phyloP scores from a whole-genome alignment of 2,329 filamentous ascomycete species.

The Fonsecaea erecta region DNA sequence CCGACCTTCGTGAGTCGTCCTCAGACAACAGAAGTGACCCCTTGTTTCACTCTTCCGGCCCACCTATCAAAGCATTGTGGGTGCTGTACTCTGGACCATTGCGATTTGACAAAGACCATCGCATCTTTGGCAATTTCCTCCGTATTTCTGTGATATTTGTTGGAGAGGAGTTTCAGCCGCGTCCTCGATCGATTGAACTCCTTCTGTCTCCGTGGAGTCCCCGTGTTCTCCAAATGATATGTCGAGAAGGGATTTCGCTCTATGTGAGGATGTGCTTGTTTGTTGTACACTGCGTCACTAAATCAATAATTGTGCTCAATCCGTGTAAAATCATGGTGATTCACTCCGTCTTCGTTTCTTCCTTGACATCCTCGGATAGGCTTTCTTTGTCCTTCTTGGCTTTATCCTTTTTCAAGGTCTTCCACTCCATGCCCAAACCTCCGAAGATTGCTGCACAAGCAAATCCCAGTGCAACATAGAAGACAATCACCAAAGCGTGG shows the following conservation, averaged over 20 bases:
- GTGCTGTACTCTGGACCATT: neutral
- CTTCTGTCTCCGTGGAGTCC: neutral
- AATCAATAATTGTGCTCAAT: neutral
- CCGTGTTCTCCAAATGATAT: neutral
- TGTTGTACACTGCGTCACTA: neutral
- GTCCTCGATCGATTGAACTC: neutral
- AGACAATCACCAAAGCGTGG: slow-evolving; percentile 20
- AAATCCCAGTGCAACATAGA: slow-evolving; percentile 38
- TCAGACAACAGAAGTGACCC: neutral
- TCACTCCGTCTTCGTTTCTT: slow-evolving; percentile 6
- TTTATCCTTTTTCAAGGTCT: slow-evolving; percentile 38
- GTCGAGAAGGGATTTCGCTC: neutral
- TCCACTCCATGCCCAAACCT: slow-evolving; percentile 39
- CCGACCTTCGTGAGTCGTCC: neutral
- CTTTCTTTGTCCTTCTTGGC: slow-evolving; percentile 6
- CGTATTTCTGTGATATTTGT: neutral
- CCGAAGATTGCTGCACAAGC: slow-evolving; percentile 38
- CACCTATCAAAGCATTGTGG: neutral
- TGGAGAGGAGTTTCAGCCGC: neutral
- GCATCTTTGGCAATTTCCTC: neutral
- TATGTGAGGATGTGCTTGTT: neutral
- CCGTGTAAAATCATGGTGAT: neutral
- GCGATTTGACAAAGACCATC: neutral
- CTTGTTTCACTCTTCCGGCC: neutral
- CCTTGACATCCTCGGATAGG: neutral